A percentile compares a stretch with the other conserved stretches of the same genome.
Conservation (phyloP, 1,284 basidiomycete genomes). For the Microbotryum violaceum region DNA sequence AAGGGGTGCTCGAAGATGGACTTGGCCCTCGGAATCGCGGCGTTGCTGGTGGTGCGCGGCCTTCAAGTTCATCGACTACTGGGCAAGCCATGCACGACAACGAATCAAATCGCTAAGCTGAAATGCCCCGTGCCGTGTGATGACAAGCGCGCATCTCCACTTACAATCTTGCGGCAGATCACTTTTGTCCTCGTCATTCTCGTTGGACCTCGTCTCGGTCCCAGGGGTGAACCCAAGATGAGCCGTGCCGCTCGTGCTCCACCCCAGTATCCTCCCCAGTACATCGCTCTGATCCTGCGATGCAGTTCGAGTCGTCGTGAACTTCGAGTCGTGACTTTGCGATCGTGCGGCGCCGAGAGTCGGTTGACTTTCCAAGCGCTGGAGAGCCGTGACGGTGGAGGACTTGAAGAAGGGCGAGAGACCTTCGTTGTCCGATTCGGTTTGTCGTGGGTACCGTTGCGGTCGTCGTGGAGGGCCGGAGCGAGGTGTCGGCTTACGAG, state of each 20-base stretch:
- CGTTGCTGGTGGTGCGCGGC: neutral
- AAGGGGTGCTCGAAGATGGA: neutral
- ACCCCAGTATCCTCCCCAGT: conserved; percentile 34
- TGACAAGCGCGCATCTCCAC: neutral
- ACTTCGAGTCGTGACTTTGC: neutral
- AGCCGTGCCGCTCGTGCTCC: conserved; percentile 17
- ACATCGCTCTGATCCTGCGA: conserved; percentile 27
- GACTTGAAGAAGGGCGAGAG: neutral
- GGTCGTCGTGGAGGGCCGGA: no score
- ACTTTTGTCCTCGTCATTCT: neutral
- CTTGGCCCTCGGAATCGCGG: neutral
- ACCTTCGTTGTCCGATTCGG: neutral
- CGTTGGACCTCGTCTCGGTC: neutral
- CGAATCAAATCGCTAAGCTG: neutral
- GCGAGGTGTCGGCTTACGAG: neutral
- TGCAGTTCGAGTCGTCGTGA: conserved; percentile 2
- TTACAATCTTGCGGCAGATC: conserved; percentile 26
- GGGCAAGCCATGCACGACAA: neutral
- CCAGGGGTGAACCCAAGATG: neutral
- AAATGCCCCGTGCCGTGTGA: no score
- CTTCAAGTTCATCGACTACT: conserved; percentile 21
- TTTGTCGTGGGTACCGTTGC: neutral
- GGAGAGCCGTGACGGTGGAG: neutral
- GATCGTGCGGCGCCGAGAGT: neutral
- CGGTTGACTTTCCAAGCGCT: neutral